phyloP scores from a whole-genome alignment of 2,329 filamentous ascomycete species.

The Stachybotrys echinatus region DNA sequence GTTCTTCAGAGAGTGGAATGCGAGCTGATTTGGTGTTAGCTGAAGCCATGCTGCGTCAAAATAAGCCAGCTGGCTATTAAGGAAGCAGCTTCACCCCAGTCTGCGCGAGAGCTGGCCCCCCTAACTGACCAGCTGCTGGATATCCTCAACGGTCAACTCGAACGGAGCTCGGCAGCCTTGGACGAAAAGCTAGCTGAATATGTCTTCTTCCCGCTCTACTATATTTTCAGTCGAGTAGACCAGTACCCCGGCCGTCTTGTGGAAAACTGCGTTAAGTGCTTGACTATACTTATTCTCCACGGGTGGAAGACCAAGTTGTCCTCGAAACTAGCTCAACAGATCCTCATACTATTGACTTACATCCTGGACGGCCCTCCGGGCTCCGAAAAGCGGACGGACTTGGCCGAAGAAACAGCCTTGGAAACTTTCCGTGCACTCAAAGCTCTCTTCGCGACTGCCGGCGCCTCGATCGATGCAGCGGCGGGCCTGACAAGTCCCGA shows the following conservation, averaged over 20 bases:
- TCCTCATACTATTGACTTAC: conserved; percentile 79
- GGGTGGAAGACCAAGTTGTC: conserved; percentile 75
- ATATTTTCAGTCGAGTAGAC: conserved; percentile 74
- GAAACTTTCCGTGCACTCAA: conserved; percentile 67
- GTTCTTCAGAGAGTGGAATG: background rate
- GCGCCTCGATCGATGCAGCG: conserved; percentile 42
- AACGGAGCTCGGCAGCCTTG: conserved; percentile 44
- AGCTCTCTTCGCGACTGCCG: conserved; percentile 57
- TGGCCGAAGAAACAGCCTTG: conserved; percentile 69
- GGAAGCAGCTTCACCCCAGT: conserved; percentile 34
- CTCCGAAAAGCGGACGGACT: conserved; percentile 32
- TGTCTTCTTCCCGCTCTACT: conserved; percentile 86
- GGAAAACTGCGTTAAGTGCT: conserved; percentile 71
- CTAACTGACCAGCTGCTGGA: conserved; percentile 39
- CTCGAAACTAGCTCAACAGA: conserved; percentile 70
- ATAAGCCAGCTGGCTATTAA: conserved; percentile 53
- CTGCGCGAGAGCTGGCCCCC: conserved; percentile 37
- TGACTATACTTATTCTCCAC: conserved; percentile 66
- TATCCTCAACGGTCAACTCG: conserved; percentile 39
- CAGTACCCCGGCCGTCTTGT: conserved; percentile 65
- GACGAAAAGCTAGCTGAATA: conserved; percentile 89
- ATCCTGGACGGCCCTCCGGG: conserved; percentile 69
- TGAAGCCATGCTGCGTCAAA: conserved; percentile 57
- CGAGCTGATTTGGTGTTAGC: conserved; percentile 29
- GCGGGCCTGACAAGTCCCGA: conserved; percentile 48